Conservation (phyloP, 164 flowering plant genomes). For the Magnolia sinica region DNA sequence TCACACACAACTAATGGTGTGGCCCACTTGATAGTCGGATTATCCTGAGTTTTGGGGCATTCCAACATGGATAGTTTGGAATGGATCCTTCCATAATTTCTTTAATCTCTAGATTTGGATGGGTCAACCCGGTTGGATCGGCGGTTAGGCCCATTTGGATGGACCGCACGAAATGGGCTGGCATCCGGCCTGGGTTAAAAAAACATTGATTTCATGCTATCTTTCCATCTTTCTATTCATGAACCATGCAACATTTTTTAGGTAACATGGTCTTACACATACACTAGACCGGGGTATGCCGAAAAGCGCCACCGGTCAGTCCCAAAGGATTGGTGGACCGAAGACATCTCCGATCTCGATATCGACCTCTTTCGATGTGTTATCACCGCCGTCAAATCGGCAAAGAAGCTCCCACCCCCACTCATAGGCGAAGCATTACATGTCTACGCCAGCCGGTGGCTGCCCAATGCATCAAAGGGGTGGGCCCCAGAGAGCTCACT, state of each 20-base stretch:
- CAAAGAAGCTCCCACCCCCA: constrained; percentile 51
- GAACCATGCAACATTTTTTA: constrained; percentile 9
- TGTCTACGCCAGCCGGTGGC: constrained; percentile 74
- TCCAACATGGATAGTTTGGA: too few species aligned
- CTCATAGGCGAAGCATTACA: constrained; percentile 92
- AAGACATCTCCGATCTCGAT: constrained; percentile 71
- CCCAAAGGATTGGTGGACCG: constrained; percentile 98
- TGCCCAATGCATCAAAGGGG: constrained; percentile 40
- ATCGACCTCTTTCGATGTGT: constrained; percentile 63
- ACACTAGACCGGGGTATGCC: constrained; percentile 74
- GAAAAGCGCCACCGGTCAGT: constrained; percentile 48
- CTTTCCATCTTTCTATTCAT: not conserved
- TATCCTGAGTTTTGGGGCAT: too few species aligned
- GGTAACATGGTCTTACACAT: constrained; percentile 91
- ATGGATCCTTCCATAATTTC: too few species aligned
- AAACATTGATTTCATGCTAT: not conserved
- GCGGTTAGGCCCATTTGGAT: too few species aligned
- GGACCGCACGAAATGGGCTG: too few species aligned
- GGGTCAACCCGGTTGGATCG: too few species aligned
- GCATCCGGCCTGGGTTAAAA: too few species aligned
- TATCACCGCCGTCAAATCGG: constrained; percentile 43
- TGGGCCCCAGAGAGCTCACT: constrained; percentile 29
- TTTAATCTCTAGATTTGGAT: too few species aligned
- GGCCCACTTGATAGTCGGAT: too few species aligned
- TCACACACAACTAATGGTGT: too few species aligned